A percentile compares a stretch with the other conserved stretches of the same genome.
Conservation (phyloP, 78 protist genomes). For the Emiliania huxleyi region DNA sequence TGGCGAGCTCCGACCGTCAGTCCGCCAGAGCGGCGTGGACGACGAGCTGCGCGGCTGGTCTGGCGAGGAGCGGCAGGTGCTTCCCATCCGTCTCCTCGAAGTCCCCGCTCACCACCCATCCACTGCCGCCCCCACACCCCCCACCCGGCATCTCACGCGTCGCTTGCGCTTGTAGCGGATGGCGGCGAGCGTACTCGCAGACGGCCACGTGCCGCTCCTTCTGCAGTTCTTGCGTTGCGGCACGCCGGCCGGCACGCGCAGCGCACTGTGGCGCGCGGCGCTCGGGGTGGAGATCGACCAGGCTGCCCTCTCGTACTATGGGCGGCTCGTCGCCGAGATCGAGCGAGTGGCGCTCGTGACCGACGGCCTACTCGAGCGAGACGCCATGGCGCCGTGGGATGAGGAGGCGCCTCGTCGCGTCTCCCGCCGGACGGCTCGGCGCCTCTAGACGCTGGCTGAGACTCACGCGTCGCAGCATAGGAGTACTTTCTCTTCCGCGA, state of each 20-base stretch:
- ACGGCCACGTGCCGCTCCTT: not conserved
- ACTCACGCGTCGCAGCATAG: no score
- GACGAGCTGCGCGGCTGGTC: not conserved
- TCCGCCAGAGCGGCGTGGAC: slow-evolving; percentile 28
- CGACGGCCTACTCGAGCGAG: not conserved
- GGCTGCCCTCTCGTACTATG: not conserved
- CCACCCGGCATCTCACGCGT: no score
- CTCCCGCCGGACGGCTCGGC: no score
- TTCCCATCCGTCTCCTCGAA: no score
- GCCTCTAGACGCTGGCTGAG: no score
- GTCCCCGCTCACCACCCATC: no score
- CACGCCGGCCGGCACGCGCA: not conserved
- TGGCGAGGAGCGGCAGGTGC: not conserved
- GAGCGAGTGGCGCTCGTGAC: not conserved
- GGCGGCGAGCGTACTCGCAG: not conserved
- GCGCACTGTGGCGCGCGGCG: not conserved
- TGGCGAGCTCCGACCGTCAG: not conserved
- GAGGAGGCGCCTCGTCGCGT: no score
- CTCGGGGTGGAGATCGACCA: not conserved
- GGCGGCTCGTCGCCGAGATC: not conserved
- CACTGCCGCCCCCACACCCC: no score
- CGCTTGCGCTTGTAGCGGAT: no score
- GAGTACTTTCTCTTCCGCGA: slow-evolving; percentile 45
- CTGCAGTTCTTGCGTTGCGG: not conserved
- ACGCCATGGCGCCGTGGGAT: not conserved